Evolutionary conservation across 176 grass and related monocot species (phyloP).

Genomic region (Elaeis guineensis): DNA sequence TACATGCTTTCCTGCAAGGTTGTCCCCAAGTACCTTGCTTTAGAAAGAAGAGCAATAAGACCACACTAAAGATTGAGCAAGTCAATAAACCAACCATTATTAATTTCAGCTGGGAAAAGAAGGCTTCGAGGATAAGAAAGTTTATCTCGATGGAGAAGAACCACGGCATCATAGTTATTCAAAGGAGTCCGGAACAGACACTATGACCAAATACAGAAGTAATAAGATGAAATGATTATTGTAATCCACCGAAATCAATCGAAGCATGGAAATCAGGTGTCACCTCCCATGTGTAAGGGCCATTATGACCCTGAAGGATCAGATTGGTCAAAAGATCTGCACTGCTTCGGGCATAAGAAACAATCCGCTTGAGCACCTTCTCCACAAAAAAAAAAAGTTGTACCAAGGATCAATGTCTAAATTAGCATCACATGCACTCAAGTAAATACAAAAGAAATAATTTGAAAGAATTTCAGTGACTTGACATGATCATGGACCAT

Average conservation of each 20-base stretch:
- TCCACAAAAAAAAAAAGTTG: slow-evolving; percentile 6
- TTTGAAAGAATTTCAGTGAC: too few species aligned
- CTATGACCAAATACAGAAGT: slow-evolving; percentile 31
- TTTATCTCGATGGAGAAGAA: slow-evolving; percentile 70
- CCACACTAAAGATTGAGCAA: background rate
- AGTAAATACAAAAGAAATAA: too few species aligned
- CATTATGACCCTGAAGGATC: slow-evolving; percentile 43
- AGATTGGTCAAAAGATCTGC: slow-evolving; percentile 67
- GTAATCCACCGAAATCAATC: background rate
- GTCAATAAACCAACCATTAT: slow-evolving; percentile 37
- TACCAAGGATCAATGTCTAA: background rate
- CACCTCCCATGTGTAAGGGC: slow-evolving; percentile 91
- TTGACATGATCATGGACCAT: too few species aligned
- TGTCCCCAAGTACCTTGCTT: slow-evolving; percentile 15
- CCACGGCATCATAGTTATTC: slow-evolving; percentile 89
- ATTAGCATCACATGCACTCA: background rate
- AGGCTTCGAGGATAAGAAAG: slow-evolving; percentile 60
- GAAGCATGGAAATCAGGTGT: background rate
- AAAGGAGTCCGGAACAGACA: slow-evolving; percentile 73
- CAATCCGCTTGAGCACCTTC: slow-evolving; percentile 78
- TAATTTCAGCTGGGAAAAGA: slow-evolving; percentile 56
- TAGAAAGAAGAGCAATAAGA: background rate
- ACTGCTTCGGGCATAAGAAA: slow-evolving; percentile 78
- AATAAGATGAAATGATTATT: background rate
- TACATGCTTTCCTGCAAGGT: slow-evolving; percentile 53